These are phyloP conservation scores for Phytophthora citrophthora DNA, from an alignment of 352 stramenopile species.

Conservation along the genomic window DNA sequence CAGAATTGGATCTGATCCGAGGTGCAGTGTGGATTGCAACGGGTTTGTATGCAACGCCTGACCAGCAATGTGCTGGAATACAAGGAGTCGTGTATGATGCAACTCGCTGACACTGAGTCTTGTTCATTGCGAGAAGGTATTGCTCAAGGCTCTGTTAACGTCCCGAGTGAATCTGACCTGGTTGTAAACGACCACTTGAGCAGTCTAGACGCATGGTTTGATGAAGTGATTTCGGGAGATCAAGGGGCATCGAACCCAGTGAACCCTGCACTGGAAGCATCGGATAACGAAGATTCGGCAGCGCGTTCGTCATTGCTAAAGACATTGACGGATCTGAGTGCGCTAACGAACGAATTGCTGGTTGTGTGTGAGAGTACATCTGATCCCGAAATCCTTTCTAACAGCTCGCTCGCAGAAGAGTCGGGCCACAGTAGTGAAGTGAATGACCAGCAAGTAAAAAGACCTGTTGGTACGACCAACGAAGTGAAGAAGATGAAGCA, in stretches of 20 bases:
- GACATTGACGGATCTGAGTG: slow-evolving; percentile 21
- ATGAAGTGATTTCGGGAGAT: slow-evolving; percentile 40
- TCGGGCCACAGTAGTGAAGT: background rate
- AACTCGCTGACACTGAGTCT: slow-evolving; percentile 29
- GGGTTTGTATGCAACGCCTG: slow-evolving; percentile 8
- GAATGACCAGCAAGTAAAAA: background rate
- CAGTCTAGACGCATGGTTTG: slow-evolving; percentile 63
- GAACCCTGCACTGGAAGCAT: background rate
- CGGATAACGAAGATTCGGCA: slow-evolving; percentile 3
- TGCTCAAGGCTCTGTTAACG: background rate
- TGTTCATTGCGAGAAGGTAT: background rate
- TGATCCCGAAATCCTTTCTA: background rate
- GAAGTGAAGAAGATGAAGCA: background rate
- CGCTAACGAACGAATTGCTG: slow-evolving; percentile 29
- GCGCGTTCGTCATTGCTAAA: slow-evolving; percentile 18
- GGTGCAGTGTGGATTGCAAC: slow-evolving; percentile 15
- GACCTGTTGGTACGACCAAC: too few species aligned
- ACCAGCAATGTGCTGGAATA: slow-evolving; percentile 2
- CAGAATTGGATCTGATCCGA: slow-evolving; percentile 17
- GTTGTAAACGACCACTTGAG: slow-evolving; percentile 50
- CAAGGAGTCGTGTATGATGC: slow-evolving; percentile 21
- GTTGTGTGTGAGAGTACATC: slow-evolving; percentile 15
- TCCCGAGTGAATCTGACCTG: slow-evolving; percentile 7
- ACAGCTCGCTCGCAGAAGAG: background rate
- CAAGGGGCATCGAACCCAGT: background rate